Base-by-base conservation (phyloP, 1,139 yeast species). In the Protomyces inouyei region DNA sequence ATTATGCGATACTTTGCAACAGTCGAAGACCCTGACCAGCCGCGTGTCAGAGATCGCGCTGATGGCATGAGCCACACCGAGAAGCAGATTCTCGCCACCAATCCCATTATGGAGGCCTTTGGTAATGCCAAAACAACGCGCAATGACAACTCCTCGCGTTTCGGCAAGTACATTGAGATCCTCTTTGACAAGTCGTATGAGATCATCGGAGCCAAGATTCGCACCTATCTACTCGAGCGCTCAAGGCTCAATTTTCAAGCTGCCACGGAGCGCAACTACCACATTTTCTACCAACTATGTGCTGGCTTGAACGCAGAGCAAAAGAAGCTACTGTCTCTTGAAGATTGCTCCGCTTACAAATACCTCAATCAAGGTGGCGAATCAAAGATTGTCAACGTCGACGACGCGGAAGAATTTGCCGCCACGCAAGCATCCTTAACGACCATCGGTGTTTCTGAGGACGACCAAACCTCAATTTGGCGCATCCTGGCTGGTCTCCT, bases 111-210 rank as follows among this genome's bases (percentile, higher is more conserved):
- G 95, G 98, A 93, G 77, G 95, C 98, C 0, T 93, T 93, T 76
- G 98, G 98, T 81, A 93, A 93, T 75, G 98, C 98, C 14, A 93
- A 93, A 76, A 93, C 98, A 3, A 91, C 96, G 2, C 85, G 98
- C 79, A 93, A 93, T 74, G 98, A 93, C 76, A 93, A 93, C 76
- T 93, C 98, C 51, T 92, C 98, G 21, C 86, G 98, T 75, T 93
- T 93, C 74, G 98, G 98, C 74, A 93, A 93, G 76, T 93, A 93
- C 74, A 81, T 93, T 73, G 98, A 93, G 76, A 93, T 93, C 70
- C 79, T 90, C 70, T 93, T 93, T 73, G 87, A 91, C 75, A 76
- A 81, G 46, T 74, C 82, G 37, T 84, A 88, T 14, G 83, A 89
- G 56, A 93, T 93, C 72, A 87, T 90, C 71, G 98, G 98, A 72